phyloP scores from a whole-genome alignment of 1,284 basidiomycete species.

The Ganoderma multipileum region DNA sequence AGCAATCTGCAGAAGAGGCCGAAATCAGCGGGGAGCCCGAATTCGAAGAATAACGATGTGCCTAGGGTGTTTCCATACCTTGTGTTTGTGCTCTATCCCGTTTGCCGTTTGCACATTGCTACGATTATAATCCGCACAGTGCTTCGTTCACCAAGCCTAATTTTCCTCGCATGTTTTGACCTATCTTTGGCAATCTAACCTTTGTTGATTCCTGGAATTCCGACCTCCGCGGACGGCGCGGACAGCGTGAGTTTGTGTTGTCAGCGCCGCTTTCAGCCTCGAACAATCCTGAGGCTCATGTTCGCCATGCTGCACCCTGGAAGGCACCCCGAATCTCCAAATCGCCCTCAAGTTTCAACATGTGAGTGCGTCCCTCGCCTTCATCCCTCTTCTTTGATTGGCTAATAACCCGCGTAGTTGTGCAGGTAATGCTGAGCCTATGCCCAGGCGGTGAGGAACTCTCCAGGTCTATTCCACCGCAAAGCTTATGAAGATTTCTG shows the following conservation, averaged over 20 bases:
- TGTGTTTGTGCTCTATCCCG: not conserved
- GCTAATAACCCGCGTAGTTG: not conserved
- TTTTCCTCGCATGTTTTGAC: slow-evolving; percentile 9
- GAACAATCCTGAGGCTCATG: not conserved
- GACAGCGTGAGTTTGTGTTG: not conserved
- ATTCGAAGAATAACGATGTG: slow-evolving; percentile 11
- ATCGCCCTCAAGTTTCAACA: too few relatives aligned
- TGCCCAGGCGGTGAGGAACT: not conserved
- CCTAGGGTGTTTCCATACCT: not conserved
- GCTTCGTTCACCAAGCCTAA: not conserved
- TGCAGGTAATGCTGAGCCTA: not conserved
- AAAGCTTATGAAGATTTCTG: too few relatives aligned
- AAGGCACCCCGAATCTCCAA: not conserved
- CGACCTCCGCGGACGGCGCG: not conserved
- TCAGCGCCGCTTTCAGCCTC: not conserved
- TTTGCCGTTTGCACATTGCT: not conserved
- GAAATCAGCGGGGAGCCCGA: slow-evolving; percentile 25
- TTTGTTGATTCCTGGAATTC: not conserved
- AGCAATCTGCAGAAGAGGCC: too few relatives aligned
- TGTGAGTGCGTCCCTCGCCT: not conserved
- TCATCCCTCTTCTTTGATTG: not conserved
- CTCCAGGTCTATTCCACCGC: not conserved
- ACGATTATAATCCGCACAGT: slow-evolving; percentile 11
- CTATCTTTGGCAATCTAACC: not conserved
- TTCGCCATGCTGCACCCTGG: not conserved